Percentiles rank a stretch among this genome's conserved stretches.
Conservation (phyloP, 202 grass and related monocot genomes). For the Zizania palustris region DNA sequence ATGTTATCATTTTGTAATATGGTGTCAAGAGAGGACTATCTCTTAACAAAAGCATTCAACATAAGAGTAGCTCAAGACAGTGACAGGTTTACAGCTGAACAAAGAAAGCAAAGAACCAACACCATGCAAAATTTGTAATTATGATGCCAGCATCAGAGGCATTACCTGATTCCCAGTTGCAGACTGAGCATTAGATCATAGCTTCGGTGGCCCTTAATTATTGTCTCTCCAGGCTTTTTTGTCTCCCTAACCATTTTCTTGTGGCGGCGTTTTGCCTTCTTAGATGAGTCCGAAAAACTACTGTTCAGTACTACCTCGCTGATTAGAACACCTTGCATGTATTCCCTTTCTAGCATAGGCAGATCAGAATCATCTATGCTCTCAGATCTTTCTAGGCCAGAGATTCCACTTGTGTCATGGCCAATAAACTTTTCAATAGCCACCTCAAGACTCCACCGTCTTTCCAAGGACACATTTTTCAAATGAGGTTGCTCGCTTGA, state of each 20-base stretch:
- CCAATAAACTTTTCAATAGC: slow-evolving; percentile 95
- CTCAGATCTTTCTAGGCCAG: slow-evolving; percentile 59
- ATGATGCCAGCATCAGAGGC: slow-evolving; percentile 13
- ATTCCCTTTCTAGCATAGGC: slow-evolving; percentile 93
- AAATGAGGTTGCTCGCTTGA: slow-evolving; percentile 46
- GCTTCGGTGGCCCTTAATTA: slow-evolving; percentile 96
- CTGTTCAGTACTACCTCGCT: slow-evolving; percentile 81
- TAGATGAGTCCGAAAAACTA: slow-evolving; percentile 72
- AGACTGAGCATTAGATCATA: slow-evolving; percentile 99
- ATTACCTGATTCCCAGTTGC: slow-evolving; percentile 96
- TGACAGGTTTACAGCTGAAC: not conserved
- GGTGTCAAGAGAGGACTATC: slow-evolving; percentile 5
- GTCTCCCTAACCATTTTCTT: slow-evolving; percentile 80
- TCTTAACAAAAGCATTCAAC: slow-evolving; percentile 14
- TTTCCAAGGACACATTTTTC: slow-evolving; percentile 89
- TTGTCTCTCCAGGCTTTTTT: slow-evolving; percentile 85
- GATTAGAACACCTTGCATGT: slow-evolving; percentile 98
- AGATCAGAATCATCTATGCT: slow-evolving; percentile 59
- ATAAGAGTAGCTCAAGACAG: slow-evolving; percentile 12
- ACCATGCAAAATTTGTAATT: not conserved
- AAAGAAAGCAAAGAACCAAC: not conserved
- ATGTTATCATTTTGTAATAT: slow-evolving; percentile 2
- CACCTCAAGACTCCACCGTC: slow-evolving; percentile 98
- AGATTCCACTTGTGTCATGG: slow-evolving; percentile 53
- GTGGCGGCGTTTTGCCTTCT: slow-evolving; percentile 72